Percentiles rank a stretch among this genome's conserved stretches.
Evolutionary conservation across 2,329 filamentous ascomycete genomes (phyloP).

Genomic region (Cladosporium oxysporum): DNA sequence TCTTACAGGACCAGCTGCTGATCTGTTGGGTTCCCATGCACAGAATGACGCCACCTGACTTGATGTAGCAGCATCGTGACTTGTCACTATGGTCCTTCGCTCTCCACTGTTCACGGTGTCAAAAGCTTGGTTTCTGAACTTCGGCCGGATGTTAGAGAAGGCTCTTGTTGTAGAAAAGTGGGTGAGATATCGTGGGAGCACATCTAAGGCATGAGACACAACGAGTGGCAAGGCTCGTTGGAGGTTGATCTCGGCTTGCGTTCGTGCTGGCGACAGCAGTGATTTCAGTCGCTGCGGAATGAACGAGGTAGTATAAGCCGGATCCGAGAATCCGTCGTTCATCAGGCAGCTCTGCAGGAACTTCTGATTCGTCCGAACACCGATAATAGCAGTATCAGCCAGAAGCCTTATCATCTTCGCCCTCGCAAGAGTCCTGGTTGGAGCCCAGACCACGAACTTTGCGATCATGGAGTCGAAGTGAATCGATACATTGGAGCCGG

Average conservation of each 20-base stretch:
- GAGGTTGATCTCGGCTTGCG: neutral
- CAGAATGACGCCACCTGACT: neutral
- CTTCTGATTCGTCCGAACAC: neutral
- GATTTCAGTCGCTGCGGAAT: neutral
- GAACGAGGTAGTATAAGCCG: neutral
- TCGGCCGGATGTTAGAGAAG: neutral
- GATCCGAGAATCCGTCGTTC: neutral
- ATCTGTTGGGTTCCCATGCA: neutral
- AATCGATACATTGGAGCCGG: neutral
- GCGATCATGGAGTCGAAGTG: slow-evolving; percentile 10
- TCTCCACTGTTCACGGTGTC: neutral
- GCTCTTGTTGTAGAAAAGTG: neutral
- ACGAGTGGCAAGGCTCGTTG: neutral
- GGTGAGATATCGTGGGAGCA: neutral
- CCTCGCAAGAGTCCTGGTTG: neutral
- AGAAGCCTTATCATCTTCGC: neutral
- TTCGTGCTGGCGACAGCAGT: neutral
- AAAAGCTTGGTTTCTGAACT: neutral
- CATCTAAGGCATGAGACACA: neutral
- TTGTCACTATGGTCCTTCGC: neutral
- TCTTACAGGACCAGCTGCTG: neutral
- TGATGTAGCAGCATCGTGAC: neutral
- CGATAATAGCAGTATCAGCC: neutral
- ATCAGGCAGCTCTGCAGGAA: slow-evolving; percentile 1
- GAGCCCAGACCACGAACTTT: neutral